Base-by-base conservation (phyloP, 306 rosid species). In the Purshia tridentata region DNA sequence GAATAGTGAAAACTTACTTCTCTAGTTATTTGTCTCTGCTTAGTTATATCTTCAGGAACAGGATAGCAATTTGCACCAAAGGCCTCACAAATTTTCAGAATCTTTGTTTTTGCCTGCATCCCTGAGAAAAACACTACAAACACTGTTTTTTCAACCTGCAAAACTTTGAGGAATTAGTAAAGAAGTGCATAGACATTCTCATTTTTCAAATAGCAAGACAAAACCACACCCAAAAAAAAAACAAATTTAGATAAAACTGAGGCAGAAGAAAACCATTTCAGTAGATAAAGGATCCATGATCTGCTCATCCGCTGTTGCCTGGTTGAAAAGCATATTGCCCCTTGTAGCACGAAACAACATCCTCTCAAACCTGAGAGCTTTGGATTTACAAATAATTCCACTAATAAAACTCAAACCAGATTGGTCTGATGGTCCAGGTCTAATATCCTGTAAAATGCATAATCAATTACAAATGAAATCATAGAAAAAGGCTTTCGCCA, bases 321-420 rank as follows among this genome's bases (percentile, higher is more conserved):
- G 99, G 80, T 95, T 95, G 85, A 95, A 95, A 83, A 95, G 88
- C 97, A 95, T 88, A 82, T 95, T 95, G 76, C 99, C 99, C 84
- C 99, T 90, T 35, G 99, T 95, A 67, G 99, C 93, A 76, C 99
- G 99, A 75, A 95, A 92, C 81, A 95, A 60, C 91, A 95, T 92
- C 87, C 99, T 92, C 86, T 95, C 98, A 76, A 95, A 95, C 77
- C 90, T 87, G 52, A 87, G 92, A 83, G 77, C 84, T 79, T 91
- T 92, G 71, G 97, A 87, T 78, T 86, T 84, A 81, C 93, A 95
- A 64, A 95, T 92, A 75, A 95, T 88, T 79, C 99, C 99, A 82
- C 98, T 83, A 74, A 95, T 83, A 84, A 90, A 95, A 83, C 93
- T 95, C 84, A 95, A 90, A 80, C 98, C 96, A 73, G 99, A 86